Evolutionary conservation across 2,329 filamentous ascomycete species (phyloP), one percentile per base, ranked within the genome.

Genomic region (Penicillium fuscoglaucum): DNA sequence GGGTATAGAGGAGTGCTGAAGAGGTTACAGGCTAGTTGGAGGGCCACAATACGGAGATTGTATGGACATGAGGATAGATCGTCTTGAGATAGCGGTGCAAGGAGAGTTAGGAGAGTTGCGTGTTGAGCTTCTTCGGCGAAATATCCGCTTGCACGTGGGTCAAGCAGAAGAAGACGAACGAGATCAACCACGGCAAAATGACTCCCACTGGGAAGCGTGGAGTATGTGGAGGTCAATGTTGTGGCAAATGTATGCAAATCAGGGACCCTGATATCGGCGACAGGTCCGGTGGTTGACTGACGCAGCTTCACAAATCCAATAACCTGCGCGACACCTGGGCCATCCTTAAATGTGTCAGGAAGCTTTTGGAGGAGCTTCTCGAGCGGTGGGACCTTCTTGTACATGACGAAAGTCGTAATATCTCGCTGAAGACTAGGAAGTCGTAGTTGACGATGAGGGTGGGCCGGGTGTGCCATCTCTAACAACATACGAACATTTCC

Each of bases 141-240:
- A 76, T 87, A 96, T 19, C 89, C 89, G 60, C 90, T 91, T 17
- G 96, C 81, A 40, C 93, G 86, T 0, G 88, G 81, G 67, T 98
- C 93, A 13, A 87, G 80, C 57, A 96, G 84, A 0, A 90, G 84
- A 61, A 90, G 84, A 24, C 95, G 85, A 51, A 96, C 83, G 1
- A 99, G 83, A 70, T 98, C 95, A n/a, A 96, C 83, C 0, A 93
- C 80, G 1, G 91, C 85, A 70, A 98, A 98, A 44, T 92, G 82
- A 1, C 82, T 78, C 15, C 90, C 89, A 0, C 79, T 71, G 0
- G 89, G 83, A 2, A 96, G 76, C 0, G 78, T 76, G 0, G 74
- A 69, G 4, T 86, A 80, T 1, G 83, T 83, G 1, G 79, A 75
- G 35, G 79, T 81, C 6, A 96, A 59, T 64, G 89, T 87, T 0